phyloP scores from a whole-genome alignment of 345 rosid genomes.

The Turritis glabra region DNA sequence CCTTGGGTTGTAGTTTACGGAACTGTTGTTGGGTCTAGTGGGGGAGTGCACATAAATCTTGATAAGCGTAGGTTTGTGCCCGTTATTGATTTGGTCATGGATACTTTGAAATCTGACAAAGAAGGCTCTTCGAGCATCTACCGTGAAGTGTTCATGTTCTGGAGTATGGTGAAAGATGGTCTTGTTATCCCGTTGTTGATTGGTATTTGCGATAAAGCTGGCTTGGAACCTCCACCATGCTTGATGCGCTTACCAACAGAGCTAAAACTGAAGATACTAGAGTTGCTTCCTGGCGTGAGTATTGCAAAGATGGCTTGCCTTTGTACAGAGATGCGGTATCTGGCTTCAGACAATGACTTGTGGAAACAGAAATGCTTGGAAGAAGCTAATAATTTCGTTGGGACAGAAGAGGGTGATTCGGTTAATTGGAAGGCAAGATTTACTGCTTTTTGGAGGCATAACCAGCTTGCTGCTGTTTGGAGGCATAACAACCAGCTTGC shows the following conservation, averaged over 20 bases:
- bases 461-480: conserved; percentile 39
- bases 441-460: conserved; percentile 41
- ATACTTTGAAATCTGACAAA: conserved; percentile 26
- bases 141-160: conserved; percentile 56
- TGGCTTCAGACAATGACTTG: conserved; percentile 56
- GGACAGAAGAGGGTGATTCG: not conserved
- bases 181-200: conserved; percentile 66
- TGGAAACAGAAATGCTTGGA: conserved; percentile 62
- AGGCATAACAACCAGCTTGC: not conserved
- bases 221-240: conserved; percentile 62
- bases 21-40: conserved; percentile 38
- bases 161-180: conserved; percentile 76
- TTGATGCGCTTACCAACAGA: conserved; percentile 66
- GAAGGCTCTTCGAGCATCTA: conserved; percentile 19
- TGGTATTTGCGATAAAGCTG: conserved; percentile 54
- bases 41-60: conserved; percentile 42
- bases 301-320: conserved; percentile 54
- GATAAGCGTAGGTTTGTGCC: conserved; percentile 53
- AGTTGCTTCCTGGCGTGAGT: conserved; percentile 56
- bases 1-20: conserved; percentile 62
- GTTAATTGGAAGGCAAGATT: conserved; percentile 55
- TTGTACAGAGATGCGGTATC: conserved; percentile 47
- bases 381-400: conserved; percentile 40
- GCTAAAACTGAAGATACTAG: conserved; percentile 65
- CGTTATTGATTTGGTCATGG: conserved; percentile 37